Base-by-base conservation (phyloP, 2,329 filamentous ascomycete species). In the Colletotrichum ledebouriae region DNA sequence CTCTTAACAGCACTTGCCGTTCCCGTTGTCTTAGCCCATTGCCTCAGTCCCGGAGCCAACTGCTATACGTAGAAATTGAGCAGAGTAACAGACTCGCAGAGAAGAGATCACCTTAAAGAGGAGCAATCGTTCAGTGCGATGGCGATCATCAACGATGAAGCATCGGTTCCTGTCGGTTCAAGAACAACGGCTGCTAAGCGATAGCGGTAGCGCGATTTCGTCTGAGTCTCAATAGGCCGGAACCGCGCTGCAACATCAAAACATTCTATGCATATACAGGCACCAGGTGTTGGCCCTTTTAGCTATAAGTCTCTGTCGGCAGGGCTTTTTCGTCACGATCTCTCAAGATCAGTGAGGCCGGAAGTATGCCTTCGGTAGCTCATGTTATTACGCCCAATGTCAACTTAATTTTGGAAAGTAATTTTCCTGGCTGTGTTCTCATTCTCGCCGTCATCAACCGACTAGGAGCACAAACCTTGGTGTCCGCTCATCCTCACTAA, bases 21-120 rank as follows among this genome's bases (percentile, higher is more conserved):
- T 58, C 37, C 34, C 20, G 59, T 53, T 12, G 15, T 58, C 64
- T 63, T 67, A 53, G 64, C 64, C 46, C 52, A 63, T 39, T 37
- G 29, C 29, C 59, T 47, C 20, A 33, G 25, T 47, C 2, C 20
- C 29, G 37, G 37, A 12, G 20, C n/a, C 20, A 20, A n/a, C n/a
- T 29, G 25, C 25, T 7, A 6, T 29, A 29, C 4, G 25, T 29
- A 6, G 25, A 29, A 29, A 29, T 29, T 29, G 25, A 29, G 25
- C 25, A 29, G 25, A 29, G 4, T 6, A 29, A 6, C 25, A 29
- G 25, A 29, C 25, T 6, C 5, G 25, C 5, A 29, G 25, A 29
- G 25, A 29, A 29, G 25, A 29, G 25, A 29, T 6, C 25, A 29
- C 6, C 4, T 29, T 29, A 6, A 22, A 4, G 22, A 22, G 22